A percentile compares a stretch with the other conserved stretches of the same genome.
Evolutionary conservation across 2,329 filamentous ascomycete genomes (phyloP).

Genomic region (Pseudogymnoascus sp.): DNA sequence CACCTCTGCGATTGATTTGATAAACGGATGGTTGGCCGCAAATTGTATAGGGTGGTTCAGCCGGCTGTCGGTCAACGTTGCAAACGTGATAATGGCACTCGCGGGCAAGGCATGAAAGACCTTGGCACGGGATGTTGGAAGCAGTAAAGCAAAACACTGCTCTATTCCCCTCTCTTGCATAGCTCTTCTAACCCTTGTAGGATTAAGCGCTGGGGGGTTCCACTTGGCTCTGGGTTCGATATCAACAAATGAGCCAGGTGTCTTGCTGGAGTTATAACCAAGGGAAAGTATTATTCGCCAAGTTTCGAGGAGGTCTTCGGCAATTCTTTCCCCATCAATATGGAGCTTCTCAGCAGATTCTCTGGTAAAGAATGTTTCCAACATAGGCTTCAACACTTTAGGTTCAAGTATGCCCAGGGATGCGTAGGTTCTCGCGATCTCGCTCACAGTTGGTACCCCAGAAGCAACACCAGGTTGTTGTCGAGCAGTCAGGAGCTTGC

Average conservation of each 20-base stretch:
- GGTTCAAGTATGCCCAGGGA: slow-evolving; percentile 20
- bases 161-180: slow-evolving; percentile 13
- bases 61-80: slow-evolving; percentile 12
- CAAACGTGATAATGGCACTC: slow-evolving; percentile 22
- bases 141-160: slow-evolving; percentile 16
- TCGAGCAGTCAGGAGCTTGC: slow-evolving; percentile 19
- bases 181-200: slow-evolving; percentile 9
- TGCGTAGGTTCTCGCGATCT: slow-evolving; percentile 20
- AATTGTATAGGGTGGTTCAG: background rate
- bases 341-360: background rate
- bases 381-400: slow-evolving; percentile 22
- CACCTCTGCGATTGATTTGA: background rate
- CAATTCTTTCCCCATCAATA: background rate
- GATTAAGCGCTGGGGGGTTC: slow-evolving; percentile 1
- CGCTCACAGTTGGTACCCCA: slow-evolving; percentile 21
- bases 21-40: slow-evolving; percentile 3
- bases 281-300: slow-evolving; percentile 17
- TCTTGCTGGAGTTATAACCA: background rate
- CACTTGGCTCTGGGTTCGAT: background rate
- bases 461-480: slow-evolving; percentile 15
- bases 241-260: background rate
- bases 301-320: slow-evolving; percentile 22
- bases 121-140: slow-evolving; percentile 13
- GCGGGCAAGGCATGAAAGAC: slow-evolving; percentile 16
- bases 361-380: slow-evolving; percentile 10